Evolutionary conservation across 305 asterid genomes (phyloP), one percentile per base, ranked within the genome.

Genomic region (Fraxinus baroniana): DNA sequence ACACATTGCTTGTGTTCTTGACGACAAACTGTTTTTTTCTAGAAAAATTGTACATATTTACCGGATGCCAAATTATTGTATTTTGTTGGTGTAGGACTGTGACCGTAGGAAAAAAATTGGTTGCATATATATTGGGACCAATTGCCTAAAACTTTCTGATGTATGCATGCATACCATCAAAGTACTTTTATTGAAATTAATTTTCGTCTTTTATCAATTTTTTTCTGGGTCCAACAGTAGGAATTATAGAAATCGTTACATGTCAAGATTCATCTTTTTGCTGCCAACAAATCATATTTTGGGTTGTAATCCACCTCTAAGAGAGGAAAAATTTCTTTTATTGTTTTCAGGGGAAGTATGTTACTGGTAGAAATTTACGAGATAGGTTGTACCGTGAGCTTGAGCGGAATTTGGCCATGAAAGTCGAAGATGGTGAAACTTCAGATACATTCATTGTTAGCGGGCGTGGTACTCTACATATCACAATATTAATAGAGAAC

Each of bases 401-500:
- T 82, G 99, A 97, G 90, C 83, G 98, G 80, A 97, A 97, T 88
- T 89, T 97, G 89, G 99, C 99, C 8, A 94, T 97, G 99, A 97
- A 83, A 89, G 98, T 94, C 79, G 97, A 97, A 89, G 99, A 97
- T 79, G 99, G 99, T 86, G 98, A 93, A 88, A 94, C 97, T 81
- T 92, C 99, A 7, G 99, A 97, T 84, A 93, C 98, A 73, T 92
- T 93, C 84, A 87, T 94, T 82, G 98, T 97, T 76, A 97, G 98
- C 79, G 98, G 99, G 26, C 97, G 98, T 82, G 99, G 99, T 60
- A 94, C 99, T 86, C 90, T 97, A 82, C 99, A 97, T 88, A 94
- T 97, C 82, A 97, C 99, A 46, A 97, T 94, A 84, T 83, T 97
- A 83, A 97, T 97, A 49, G 99, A 97, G 89, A 97, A 93, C 92